phyloP scores from a whole-genome alignment of 2,329 filamentous ascomycete species.

The Fusarium duplospermum region DNA sequence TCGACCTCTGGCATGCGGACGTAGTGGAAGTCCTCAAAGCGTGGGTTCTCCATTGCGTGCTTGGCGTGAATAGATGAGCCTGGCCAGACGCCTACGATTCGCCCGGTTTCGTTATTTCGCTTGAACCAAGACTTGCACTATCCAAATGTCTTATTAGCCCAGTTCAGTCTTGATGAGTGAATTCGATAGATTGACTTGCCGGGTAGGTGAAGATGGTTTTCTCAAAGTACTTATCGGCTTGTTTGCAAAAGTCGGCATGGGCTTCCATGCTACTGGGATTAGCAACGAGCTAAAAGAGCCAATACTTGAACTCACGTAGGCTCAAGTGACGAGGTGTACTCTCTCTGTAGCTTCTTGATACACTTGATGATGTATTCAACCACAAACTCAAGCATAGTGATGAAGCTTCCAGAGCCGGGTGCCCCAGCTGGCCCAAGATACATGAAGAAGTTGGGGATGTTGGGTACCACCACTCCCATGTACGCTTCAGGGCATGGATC shows the following conservation, averaged over 20 bases:
- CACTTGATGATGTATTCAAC: slow-evolving; percentile 9
- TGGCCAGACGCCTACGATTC: background rate
- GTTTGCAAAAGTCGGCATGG: background rate
- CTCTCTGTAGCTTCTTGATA: slow-evolving; percentile 4
- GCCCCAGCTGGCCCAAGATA: slow-evolving; percentile 6
- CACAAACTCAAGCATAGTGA: slow-evolving; percentile 8
- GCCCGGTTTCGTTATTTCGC: background rate
- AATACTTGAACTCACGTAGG: background rate
- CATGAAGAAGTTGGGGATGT: slow-evolving; percentile 17
- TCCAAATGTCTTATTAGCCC: background rate
- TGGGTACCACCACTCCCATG: background rate
- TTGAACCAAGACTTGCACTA: background rate
- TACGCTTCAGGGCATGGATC: slow-evolving; percentile 10
- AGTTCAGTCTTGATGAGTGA: rapidly evolving
- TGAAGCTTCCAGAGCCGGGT: slow-evolving; percentile 2
- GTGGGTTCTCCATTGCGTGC: background rate
- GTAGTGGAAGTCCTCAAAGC: background rate
- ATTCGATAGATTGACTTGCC: background rate
- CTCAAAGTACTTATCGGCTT: background rate
- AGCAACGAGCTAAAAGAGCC: background rate
- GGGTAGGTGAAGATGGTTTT: background rate
- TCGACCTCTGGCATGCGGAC: background rate
- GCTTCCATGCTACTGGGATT: background rate
- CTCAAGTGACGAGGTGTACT: background rate
- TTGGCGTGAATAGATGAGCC: background rate